A percentile compares a stretch with the other conserved stretches of the same genome.
Evolutionary conservation across 164 flowering plant genomes (phyloP).

Genomic region (Protea cynaroides): DNA sequence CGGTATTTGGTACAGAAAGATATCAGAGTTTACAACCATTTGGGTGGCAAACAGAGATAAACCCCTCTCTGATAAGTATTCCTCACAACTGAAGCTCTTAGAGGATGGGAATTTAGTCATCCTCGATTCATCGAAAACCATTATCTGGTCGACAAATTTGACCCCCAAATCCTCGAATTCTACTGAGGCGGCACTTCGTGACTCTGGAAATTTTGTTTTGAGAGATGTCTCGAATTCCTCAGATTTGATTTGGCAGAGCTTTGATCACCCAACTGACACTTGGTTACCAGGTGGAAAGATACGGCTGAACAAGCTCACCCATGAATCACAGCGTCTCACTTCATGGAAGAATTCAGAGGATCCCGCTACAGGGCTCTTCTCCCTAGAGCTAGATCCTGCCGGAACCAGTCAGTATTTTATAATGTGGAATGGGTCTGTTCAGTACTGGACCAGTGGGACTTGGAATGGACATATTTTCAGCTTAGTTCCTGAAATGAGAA

Average conservation of each 20-base stretch:
- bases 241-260: conserved; percentile 10
- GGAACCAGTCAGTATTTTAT: background rate
- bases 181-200: too few species aligned
- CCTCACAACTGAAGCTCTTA: too few species aligned
- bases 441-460: conserved; percentile 22
- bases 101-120: too few species aligned
- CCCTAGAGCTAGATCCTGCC: background rate
- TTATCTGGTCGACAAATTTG: too few species aligned
- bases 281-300: conserved; percentile 2
- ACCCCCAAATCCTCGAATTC: too few species aligned
- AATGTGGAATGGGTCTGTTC: conserved; percentile 4
- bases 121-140: too few species aligned
- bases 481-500: conserved; percentile 20
- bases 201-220: too few species aligned
- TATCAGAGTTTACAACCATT: too few species aligned
- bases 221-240: too few species aligned
- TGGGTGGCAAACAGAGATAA: too few species aligned
- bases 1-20: too few species aligned
- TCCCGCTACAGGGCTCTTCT: conserved; percentile 1
- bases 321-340: background rate
- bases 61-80: too few species aligned
- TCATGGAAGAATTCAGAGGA: conserved; percentile 6
- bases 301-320: background rate
- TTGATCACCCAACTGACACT: conserved; percentile 6
- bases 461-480: conserved; percentile 21